Evolutionary conservation across 495 filamentous ascomycete species (phyloP), one percentile per base, ranked within the genome.

Genomic region (Penicillium longicatenatum): DNA sequence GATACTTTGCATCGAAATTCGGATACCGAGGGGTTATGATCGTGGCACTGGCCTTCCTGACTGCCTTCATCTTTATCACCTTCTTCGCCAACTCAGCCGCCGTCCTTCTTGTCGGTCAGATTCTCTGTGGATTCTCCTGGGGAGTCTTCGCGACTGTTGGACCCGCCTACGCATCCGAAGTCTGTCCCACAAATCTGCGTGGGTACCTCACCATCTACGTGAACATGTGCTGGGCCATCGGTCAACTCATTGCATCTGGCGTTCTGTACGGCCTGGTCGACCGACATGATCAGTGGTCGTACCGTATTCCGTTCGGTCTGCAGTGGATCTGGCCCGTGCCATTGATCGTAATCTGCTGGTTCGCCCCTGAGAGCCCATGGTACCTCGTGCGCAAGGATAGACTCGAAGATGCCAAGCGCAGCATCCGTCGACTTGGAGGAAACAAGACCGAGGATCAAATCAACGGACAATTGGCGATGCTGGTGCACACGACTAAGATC

Each of bases 311-410:
- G 2, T 88, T 86, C 52, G 83, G 79, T 7, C 49, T 86, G 53
- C 86, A 89, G 65, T 89, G 86, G 86, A 78, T 87, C 46, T 89
- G 85, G 82, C 83, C 85, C 6, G 65, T 83, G 3, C 75, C 86
- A 11, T 77, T 89, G 29, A 66, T 86, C 41, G 75, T 81, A 4
- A 73, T 84, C 5, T 68, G 82, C 52, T 73, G 81, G 42, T 76
- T 86, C 53, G 81, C 81, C 5, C 85, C 88, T 0, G 88, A 85
- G 62, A 82, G 74, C 17, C 87, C 85, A 3, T 89, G 85, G 84
- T 88, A 81, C 77, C 67, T 84, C 5, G 78, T 86, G 9, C 80
- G 85, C 3, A 80, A 85, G 53, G 84, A 82, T 20, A 71, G 76
- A 0, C 55, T 74, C 2, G 79, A 83, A 4, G 73, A 79, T 3